Evolutionary conservation across 2,329 filamentous ascomycete genomes (phyloP), one percentile per base, ranked within the genome.

Genomic region (Sordariomycetes sp.): DNA sequence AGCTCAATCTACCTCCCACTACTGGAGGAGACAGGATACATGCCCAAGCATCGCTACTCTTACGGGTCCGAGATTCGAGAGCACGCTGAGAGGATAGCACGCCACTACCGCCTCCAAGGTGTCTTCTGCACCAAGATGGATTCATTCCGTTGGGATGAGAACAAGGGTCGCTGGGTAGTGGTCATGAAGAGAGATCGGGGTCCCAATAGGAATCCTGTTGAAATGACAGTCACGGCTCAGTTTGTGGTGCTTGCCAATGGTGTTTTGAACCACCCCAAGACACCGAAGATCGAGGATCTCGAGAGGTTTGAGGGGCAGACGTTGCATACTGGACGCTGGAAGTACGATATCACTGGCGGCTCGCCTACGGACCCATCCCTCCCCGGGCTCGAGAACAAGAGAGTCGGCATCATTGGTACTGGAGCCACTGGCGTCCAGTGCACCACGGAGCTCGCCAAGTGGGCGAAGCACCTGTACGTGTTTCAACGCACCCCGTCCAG

Each of bases 1-100:
- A 61, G 63, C 33, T 76, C 72, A 42, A 58, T 64, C n/a, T 80
- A 79, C 44, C 51, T 79, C 52, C 73, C 74, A 4, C 50, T 76
- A 10, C 59, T 79, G 3, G 74, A 79, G 39, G 72, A 79, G 49
- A 75, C 62, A 2, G 66, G 66, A 0, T 77, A 75, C 44, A 64
- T 77, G 47, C 76, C 75, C 0, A 66, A 57, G 12, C 57, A 70
- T 28, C 60, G 61, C 27, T 72, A 69, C 40, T 52, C 61, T 0
- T 51, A 51, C 8, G 66, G 62, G 0, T 42, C 49, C 3, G 68
- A 72, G 34, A 31, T 70, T 7, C 53, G 59, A 2, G 48, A 51
- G 21, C 58, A 73, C 43, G 55, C 58, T 4, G 49, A 64, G 8
- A 48, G 50, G 8, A 57, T 72, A 20, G 63, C 61, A 1, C 43